Evolutionary conservation across 2,329 filamentous ascomycete species (phyloP).

Genomic region (Colletotrichum karsti): DNA sequence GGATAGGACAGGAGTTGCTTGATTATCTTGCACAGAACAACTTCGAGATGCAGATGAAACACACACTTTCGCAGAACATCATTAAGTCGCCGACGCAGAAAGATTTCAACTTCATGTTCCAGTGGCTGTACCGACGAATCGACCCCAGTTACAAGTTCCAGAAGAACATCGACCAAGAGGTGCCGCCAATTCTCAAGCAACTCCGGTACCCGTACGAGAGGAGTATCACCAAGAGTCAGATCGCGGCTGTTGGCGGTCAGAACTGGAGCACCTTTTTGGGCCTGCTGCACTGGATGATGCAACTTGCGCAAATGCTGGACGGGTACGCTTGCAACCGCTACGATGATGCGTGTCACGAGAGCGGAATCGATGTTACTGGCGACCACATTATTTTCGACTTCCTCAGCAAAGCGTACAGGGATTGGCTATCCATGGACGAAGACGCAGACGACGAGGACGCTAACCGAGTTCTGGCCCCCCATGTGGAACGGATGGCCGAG

Average conservation of each 20-base stretch:
- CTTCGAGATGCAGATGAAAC: constrained; percentile 98
- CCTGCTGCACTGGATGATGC: constrained; percentile 99
- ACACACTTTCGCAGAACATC: constrained; percentile 88
- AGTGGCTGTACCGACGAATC: constrained; percentile 96
- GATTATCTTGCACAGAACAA: constrained; percentile 94
- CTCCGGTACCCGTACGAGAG: constrained; percentile 94
- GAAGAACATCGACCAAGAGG: constrained; percentile 94
- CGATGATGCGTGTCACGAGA: constrained; percentile 89
- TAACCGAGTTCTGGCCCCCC: constrained; percentile 80
- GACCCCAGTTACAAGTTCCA: constrained; percentile 93
- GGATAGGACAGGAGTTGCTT: constrained; percentile 87
- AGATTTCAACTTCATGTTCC: constrained; percentile 97
- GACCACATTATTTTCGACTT: constrained; percentile 97
- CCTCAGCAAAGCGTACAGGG: constrained; percentile 86
- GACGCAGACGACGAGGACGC: constrained; percentile 88
- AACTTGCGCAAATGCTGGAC: constrained; percentile 93
- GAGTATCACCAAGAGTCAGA: constrained; percentile 95
- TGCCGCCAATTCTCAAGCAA: constrained; percentile 91
- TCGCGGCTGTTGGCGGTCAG: constrained; percentile 92
- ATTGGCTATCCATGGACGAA: constrained; percentile 93
- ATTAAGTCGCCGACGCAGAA: constrained; percentile 96
- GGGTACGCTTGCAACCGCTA: constrained; percentile 81
- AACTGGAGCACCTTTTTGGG: constrained; percentile 97
- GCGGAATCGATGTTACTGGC: constrained; percentile 85
- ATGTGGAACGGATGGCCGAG: constrained; percentile 86